Conservation (phyloP, 371 early-diverging fungal genomes). For the Mortierella sp. region DNA sequence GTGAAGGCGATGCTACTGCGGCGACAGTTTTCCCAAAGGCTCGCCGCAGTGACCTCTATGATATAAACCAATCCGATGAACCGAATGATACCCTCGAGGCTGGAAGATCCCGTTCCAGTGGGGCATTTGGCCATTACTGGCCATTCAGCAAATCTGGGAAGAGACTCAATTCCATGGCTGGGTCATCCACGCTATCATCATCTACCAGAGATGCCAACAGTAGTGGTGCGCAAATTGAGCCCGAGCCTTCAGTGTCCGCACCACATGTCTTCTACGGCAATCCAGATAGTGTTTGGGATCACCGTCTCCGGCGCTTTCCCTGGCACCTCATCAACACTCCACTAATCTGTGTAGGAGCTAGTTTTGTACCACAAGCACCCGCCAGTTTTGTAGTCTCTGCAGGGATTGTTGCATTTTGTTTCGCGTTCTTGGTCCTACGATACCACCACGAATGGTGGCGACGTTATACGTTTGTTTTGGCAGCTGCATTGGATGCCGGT, state of each 20-base stretch:
- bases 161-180: background rate
- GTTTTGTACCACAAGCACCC: conserved; percentile 52
- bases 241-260: background rate
- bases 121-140: background rate
- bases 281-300: conserved; percentile 17
- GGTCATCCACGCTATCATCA: background rate
- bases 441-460: conserved; percentile 56
- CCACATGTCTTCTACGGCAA: conserved; percentile 30
- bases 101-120: background rate
- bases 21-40: background rate
- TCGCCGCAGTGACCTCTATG: background rate
- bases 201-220: background rate
- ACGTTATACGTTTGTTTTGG: conserved; percentile 57
- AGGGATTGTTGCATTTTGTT: conserved; percentile 40
- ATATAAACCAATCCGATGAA: background rate
- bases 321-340: conserved; percentile 53
- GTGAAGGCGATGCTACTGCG: background rate
- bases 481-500: conserved; percentile 58
- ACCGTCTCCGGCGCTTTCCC: conserved; percentile 32
- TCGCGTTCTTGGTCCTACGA: conserved; percentile 46
- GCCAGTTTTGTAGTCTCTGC: conserved; percentile 49
- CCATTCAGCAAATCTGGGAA: conserved; percentile 1
- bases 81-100: background rate
- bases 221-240: background rate
- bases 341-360: conserved; percentile 44